Conservation (phyloP, 257 asterid genomes). For the Fraxinus americana region DNA sequence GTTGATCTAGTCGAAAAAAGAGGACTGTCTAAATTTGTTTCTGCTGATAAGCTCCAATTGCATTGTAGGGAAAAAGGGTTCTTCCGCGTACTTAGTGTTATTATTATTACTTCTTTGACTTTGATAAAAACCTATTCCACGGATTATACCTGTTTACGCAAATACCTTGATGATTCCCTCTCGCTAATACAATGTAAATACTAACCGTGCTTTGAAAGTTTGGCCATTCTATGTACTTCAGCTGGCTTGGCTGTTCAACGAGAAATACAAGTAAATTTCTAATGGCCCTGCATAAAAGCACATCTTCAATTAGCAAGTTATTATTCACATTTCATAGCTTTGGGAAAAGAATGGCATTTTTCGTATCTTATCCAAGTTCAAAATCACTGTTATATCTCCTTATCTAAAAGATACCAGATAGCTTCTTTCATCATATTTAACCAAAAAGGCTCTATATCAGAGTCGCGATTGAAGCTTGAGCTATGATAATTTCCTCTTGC, state of each 20-base stretch:
- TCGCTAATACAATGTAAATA: not conserved
- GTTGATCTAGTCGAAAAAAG: too few species aligned
- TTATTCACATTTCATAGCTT: slow-evolving; percentile 12
- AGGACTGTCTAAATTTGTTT: too few species aligned
- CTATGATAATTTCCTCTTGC: slow-evolving; percentile 55
- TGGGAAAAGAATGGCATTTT: slow-evolving; percentile 7
- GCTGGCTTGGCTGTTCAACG: slow-evolving; percentile 53
- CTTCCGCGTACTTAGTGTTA: too few species aligned
- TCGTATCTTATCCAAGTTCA: slow-evolving; percentile 15
- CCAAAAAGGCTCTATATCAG: slow-evolving; percentile 54
- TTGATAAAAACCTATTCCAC: too few species aligned
- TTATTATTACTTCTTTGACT: too few species aligned
- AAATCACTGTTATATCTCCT: slow-evolving; percentile 1
- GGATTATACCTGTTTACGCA: too few species aligned
- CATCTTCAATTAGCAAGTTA: slow-evolving; percentile 24
- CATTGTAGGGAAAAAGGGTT: too few species aligned
- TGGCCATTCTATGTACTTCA: slow-evolving; percentile 58
- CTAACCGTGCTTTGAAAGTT: slow-evolving; percentile 50
- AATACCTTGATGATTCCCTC: too few species aligned
- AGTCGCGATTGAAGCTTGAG: slow-evolving; percentile 41
- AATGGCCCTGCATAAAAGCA: slow-evolving; percentile 44
- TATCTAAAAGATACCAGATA: slow-evolving; percentile 45
- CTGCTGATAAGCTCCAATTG: too few species aligned
- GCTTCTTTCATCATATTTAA: slow-evolving; percentile 38
- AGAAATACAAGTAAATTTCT: slow-evolving; percentile 40